A percentile compares a stretch with the other conserved stretches of the same genome.
These are phyloP conservation scores for Aureobasidium sp. DNA, from an alignment of 2,329 filamentous ascomycete species.

Conservation along the genomic window DNA sequence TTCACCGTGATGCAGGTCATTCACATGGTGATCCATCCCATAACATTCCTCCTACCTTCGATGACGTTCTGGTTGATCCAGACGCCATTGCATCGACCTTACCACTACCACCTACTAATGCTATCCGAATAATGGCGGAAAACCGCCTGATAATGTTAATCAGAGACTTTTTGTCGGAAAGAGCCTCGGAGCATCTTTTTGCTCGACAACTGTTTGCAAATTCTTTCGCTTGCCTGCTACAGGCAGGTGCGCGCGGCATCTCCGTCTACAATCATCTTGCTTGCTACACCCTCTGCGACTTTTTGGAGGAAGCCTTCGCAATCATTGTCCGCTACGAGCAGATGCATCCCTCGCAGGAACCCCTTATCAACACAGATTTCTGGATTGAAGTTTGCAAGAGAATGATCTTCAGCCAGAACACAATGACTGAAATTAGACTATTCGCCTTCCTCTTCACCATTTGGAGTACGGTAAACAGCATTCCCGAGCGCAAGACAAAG, in stretches of 20 bases:
- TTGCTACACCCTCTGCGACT: constrained; percentile 86
- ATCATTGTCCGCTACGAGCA: constrained; percentile 58
- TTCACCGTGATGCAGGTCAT: constrained; percentile 60
- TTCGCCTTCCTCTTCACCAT: constrained; percentile 73
- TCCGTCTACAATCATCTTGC: constrained; percentile 76
- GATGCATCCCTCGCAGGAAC: constrained; percentile 34
- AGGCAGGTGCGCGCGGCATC: constrained; percentile 65
- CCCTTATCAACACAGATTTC: constrained; percentile 69
- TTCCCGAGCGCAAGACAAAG: constrained; percentile 59
- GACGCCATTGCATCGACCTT: constrained; percentile 61
- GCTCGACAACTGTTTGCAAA: constrained; percentile 67
- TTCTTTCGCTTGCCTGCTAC: constrained; percentile 66
- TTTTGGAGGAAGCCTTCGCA: constrained; percentile 72
- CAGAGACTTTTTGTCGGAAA: constrained; percentile 67
- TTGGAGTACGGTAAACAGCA: constrained; percentile 65
- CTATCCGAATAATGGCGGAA: constrained; percentile 76
- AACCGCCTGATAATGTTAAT: constrained; percentile 77
- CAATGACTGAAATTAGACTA: constrained; percentile 79
- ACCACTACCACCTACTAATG: constrained; percentile 59
- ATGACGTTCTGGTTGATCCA: constrained; percentile 56
- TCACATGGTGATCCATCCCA: constrained; percentile 28
- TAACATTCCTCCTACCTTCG: constrained; percentile 52
- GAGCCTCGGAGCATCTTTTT: constrained; percentile 45
- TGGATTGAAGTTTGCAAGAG: constrained; percentile 75
- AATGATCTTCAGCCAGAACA: constrained; percentile 78